Conservation (phyloP, 495 filamentous ascomycete genomes). For the Penicillium canariense region DNA sequence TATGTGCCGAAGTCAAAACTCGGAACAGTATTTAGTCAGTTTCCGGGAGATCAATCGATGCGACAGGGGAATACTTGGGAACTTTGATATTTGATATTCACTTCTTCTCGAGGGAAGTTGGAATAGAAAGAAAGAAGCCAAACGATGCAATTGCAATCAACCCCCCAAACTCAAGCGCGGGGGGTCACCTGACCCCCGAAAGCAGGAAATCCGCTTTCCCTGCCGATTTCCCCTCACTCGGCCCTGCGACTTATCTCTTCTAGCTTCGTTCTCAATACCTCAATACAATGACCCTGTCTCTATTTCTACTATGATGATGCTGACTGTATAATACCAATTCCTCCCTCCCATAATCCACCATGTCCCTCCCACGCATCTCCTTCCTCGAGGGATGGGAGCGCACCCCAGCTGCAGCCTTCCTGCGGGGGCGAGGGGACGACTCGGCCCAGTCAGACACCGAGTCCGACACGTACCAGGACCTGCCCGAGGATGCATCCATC, state of each 20-base stretch:
- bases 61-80: no score
- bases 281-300: background rate
- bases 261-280: background rate
- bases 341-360: slow-evolving; percentile 5
- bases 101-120: no score
- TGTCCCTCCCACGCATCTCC: slow-evolving; percentile 37
- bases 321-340: background rate
- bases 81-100: background rate
- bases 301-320: background rate
- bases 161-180: no score
- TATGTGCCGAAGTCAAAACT: slow-evolving; percentile 4
- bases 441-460: slow-evolving; percentile 29
- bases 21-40: background rate
- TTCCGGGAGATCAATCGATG: background rate
- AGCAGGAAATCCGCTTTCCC: background rate
- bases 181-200: background rate
- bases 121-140: no score
- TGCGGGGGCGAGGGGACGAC: slow-evolving; percentile 23
- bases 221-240: background rate
- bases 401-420: slow-evolving; percentile 33
- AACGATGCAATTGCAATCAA: no score
- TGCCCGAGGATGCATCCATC: slow-evolving; percentile 31
- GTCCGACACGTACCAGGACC: slow-evolving; percentile 31
- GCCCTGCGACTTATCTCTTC: background rate
- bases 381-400: slow-evolving; percentile 47